Base-by-base conservation (phyloP, 1,284 basidiomycete species). In the Cerrena zonata region DNA sequence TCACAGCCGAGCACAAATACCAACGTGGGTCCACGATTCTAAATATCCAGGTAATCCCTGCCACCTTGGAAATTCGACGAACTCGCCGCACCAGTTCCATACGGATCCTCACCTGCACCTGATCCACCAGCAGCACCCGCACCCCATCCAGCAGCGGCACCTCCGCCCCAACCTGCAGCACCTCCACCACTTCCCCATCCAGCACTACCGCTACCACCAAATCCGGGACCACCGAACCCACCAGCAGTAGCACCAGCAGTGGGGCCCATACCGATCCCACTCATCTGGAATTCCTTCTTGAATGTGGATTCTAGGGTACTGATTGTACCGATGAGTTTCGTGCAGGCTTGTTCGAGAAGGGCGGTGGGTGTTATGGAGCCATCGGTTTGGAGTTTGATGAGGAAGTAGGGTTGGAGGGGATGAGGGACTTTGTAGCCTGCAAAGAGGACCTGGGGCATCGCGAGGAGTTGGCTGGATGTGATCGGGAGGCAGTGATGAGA, bases 391-490 rank as follows among this genome's bases (percentile, higher is more conserved):
- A 98, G 85, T 68, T 96, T 97, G 69, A 99, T 80, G 37, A 89
- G 76, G 69, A 98, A 95, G 62, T 93, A 81, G 5, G 95, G 94
- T 57, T 97, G 91, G 18, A 97, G 81, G 1, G 96, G 95, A 63
- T 98, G 95, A 0, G 95, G 94, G 36, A 95, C 92, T 74, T 94
- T 94, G 82, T 98, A 98, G 0, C 95, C 95, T 2, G 94, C 94
- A 66, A 99, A 99, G 53, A 95, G 82, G 56, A 96, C 84, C 58
- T 85, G 78, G 1, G 90, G 85, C 77, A 89, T 88, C 12, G 84
- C 69, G 22, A 95, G 82, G 22, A 96, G 82, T 78, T 97, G 91
- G 7, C 92, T 94, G 67, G 2, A 45, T 46, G 47, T 5, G 40
- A 27, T 42, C 25, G 11, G 13, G 10, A 18, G 22, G 10, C 13